These are phyloP conservation scores for Herpotrichia juniperi DNA, from an alignment of 2,329 filamentous ascomycete genomes.

Conservation along the genomic window DNA sequence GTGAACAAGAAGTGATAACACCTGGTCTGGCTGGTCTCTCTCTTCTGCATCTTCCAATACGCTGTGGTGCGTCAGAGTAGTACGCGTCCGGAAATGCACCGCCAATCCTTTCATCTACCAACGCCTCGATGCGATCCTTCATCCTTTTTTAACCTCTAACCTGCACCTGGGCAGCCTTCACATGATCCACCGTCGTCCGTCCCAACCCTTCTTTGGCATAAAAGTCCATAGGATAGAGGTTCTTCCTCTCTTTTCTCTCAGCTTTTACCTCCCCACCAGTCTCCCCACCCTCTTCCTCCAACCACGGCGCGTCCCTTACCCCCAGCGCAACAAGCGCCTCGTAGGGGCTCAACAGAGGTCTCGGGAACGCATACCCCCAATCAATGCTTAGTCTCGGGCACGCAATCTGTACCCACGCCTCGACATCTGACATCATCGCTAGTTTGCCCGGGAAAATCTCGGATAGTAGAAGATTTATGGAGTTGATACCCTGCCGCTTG, in stretches of 20 bases:
- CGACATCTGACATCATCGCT: conserved; percentile 88
- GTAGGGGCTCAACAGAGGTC: conserved; percentile 89
- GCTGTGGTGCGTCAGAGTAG: not conserved
- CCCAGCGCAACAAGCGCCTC: conserved; percentile 92
- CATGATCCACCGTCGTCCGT: conserved; percentile 63
- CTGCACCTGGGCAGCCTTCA: conserved; percentile 23
- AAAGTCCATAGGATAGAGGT: conserved; percentile 96
- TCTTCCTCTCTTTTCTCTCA: conserved; percentile 55
- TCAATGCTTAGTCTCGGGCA: conserved; percentile 97
- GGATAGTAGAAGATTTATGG: conserved; percentile 83
- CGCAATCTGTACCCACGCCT: conserved; percentile 98
- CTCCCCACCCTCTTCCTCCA: conserved; percentile 61
- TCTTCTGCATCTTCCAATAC: not conserved
- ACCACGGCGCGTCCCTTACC: conserved; percentile 67
- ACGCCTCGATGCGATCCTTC: not conserved
- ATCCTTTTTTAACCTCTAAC: not conserved
- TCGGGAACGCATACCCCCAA: conserved; percentile 95
- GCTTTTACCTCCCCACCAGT: conserved; percentile 19
- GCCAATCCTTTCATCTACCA: not conserved
- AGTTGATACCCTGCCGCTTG: conserved; percentile 73
- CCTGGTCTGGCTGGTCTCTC: not conserved
- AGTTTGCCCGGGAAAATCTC: conserved; percentile 98
- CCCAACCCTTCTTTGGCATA: conserved; percentile 92
- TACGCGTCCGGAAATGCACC: conserved; percentile 8
- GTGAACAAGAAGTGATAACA: too few species aligned